Conservation (phyloP, 495 filamentous ascomycete genomes). For the Penicillium lagena region DNA sequence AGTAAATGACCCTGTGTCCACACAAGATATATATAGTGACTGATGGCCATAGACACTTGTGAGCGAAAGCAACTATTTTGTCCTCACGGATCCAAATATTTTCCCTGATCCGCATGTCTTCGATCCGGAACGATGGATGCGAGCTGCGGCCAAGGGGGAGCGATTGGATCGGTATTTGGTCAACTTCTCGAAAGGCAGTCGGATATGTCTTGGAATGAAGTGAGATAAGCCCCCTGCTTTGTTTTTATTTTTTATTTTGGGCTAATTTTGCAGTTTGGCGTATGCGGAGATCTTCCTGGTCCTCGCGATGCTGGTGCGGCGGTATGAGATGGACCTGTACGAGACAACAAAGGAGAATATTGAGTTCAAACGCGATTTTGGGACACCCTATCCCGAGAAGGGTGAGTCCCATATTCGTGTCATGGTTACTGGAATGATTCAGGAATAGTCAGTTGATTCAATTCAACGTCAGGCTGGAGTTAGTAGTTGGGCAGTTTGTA, state of each 20-base stretch:
- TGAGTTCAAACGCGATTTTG: conserved; percentile 19
- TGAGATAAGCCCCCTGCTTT: conserved; percentile 10
- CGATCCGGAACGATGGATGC: conserved; percentile 45
- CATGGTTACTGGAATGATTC: too few relatives aligned
- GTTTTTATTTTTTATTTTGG: conserved; percentile 9
- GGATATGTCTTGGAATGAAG: conserved; percentile 38
- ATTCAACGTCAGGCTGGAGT: too few relatives aligned
- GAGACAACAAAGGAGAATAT: conserved; percentile 26
- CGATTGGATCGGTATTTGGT: conserved; percentile 31
- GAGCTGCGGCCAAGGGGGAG: conserved; percentile 19
- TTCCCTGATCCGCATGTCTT: conserved; percentile 44
- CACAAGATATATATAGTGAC: too few relatives aligned
- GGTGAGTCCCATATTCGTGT: not conserved
- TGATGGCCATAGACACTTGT: conserved; percentile 26
- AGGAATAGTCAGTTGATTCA: not conserved
- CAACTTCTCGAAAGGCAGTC: conserved; percentile 34
- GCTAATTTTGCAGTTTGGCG: conserved; percentile 23
- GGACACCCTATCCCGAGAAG: conserved; percentile 8
- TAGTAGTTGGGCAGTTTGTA: too few relatives aligned
- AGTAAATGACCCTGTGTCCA: conserved; percentile 7
- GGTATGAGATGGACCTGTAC: conserved; percentile 33
- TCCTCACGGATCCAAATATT: conserved; percentile 38
- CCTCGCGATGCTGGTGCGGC: conserved; percentile 26
- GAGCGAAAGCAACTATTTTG: conserved; percentile 37
- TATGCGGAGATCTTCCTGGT: conserved; percentile 37